phyloP scores from a whole-genome alignment of 1,139 yeast species.

The Tardiomyces digboiensis region DNA sequence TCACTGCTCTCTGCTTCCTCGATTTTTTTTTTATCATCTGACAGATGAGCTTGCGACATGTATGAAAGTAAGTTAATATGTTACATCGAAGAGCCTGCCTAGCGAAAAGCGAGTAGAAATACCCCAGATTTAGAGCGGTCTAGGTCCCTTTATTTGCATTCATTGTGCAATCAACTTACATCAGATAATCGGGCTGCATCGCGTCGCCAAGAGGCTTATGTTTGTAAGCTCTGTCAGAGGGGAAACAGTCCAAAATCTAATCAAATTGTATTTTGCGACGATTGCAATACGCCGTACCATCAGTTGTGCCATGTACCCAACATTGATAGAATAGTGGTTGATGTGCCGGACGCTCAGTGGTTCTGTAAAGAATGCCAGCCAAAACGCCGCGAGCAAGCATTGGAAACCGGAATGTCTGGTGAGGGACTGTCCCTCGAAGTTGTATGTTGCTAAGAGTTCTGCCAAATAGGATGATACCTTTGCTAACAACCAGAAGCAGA shows the following conservation, averaged over 20 bases:
- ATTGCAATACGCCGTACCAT: constrained; percentile 33
- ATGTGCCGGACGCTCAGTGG: constrained; percentile 36
- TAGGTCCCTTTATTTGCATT: too few relatives aligned
- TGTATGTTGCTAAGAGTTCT: constrained; percentile 6
- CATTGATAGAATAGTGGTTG: constrained; percentile 32
- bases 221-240: constrained; percentile 33
- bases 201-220: constrained; percentile 22
- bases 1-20: too few relatives aligned
- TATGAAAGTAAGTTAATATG: too few relatives aligned
- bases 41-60: too few relatives aligned
- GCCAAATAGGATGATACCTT: neutral
- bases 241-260: constrained; percentile 32
- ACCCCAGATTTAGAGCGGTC: too few relatives aligned
- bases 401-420: constrained; percentile 32
- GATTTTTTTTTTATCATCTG: too few relatives aligned
- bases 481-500: constrained; percentile 19
- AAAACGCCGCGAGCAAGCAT: constrained; percentile 26
- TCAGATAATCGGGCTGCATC: neutral
- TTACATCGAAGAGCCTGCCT: too few relatives aligned
- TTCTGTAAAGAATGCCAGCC: constrained; percentile 32
- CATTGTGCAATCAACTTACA: too few relatives aligned
- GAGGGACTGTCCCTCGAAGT: constrained; percentile 27
- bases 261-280: constrained; percentile 35
- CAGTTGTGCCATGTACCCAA: constrained; percentile 35
- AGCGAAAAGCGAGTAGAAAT: too few relatives aligned